Percentiles rank a stretch among this genome's conserved stretches.
Evolutionary conservation across 2,329 filamentous ascomycete genomes (phyloP).

Genomic region (Fusarium ramigenum): DNA sequence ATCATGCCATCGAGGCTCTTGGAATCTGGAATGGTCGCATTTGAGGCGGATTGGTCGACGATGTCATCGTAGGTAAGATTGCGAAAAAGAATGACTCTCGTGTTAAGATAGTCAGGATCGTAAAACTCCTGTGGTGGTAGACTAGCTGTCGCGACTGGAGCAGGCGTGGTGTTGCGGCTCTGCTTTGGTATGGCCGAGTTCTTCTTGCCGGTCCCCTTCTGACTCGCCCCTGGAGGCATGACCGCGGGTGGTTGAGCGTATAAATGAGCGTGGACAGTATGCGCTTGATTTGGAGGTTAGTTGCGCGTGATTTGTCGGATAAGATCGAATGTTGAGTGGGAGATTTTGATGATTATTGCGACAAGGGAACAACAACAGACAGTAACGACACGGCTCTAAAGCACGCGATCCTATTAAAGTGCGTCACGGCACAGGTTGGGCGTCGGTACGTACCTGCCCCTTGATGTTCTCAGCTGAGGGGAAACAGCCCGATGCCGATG

Average conservation of each 20-base stretch:
- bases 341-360: slow-evolving; percentile 26
- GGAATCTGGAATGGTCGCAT: slow-evolving; percentile 69
- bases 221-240: slow-evolving; percentile 68
- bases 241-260: slow-evolving; percentile 1
- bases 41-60: slow-evolving; percentile 68
- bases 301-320: slow-evolving; percentile 2
- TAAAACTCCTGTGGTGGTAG: slow-evolving; percentile 65
- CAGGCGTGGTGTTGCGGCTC: slow-evolving; percentile 82
- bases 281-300: neutral
- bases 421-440: slow-evolving; percentile 25
- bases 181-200: slow-evolving; percentile 69
- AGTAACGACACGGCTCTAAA: slow-evolving; percentile 16
- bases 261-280: neutral
- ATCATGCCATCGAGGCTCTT: slow-evolving; percentile 71
- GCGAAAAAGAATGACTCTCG: slow-evolving; percentile 66
- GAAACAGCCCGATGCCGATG: neutral
- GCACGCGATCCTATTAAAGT: slow-evolving; percentile 31
- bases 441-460: slow-evolving; percentile 27
- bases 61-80: slow-evolving; percentile 75
- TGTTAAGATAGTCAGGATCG: slow-evolving; percentile 73
- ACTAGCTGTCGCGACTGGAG: slow-evolving; percentile 54
- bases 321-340: slow-evolving; percentile 1
- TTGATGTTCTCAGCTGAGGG: slow-evolving; percentile 9
- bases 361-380: slow-evolving; percentile 16
- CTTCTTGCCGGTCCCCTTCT: slow-evolving; percentile 74